Percentiles rank a stretch among this genome's conserved stretches.
These are phyloP conservation scores for Trametes versicolor DNA, from an alignment of 1,284 basidiomycete genomes.

Conservation along the genomic window DNA sequence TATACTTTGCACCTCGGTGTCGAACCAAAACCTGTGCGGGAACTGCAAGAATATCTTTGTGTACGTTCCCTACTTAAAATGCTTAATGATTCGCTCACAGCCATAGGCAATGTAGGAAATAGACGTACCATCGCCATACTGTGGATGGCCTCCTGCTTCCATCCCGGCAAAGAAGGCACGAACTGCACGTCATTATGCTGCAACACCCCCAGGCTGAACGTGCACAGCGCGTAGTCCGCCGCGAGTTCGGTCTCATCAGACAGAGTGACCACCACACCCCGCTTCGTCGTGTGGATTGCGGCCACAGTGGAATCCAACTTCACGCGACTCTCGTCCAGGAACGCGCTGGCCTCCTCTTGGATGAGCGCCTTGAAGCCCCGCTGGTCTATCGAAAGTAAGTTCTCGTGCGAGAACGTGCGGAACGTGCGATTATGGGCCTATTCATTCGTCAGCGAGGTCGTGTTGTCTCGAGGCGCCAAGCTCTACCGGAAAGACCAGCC, in stretches of 20 bases:
- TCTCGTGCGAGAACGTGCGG: constrained; percentile 62
- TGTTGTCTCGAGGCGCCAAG: constrained; percentile 16
- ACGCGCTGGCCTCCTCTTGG: constrained; percentile 63
- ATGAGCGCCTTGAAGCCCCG: constrained; percentile 69
- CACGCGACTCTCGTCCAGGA: constrained; percentile 56
- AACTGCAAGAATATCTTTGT: constrained; percentile 80
- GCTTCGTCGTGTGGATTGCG: constrained; percentile 54
- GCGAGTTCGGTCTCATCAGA: constrained; percentile 53
- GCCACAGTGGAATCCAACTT: constrained; percentile 63
- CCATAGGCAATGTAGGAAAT: background rate
- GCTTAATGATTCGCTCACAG: background rate
- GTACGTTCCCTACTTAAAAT: constrained; percentile 58
- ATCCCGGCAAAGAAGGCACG: constrained; percentile 64
- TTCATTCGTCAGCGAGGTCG: constrained; percentile 11
- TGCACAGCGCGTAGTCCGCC: constrained; percentile 67
- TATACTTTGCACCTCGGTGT: constrained; percentile 58
- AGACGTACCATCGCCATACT: constrained; percentile 66
- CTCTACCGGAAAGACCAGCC: constrained; percentile 33
- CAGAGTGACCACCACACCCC: constrained; percentile 52
- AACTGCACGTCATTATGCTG: constrained; percentile 70
- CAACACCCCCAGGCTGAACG: constrained; percentile 70
- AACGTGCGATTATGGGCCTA: constrained; percentile 74
- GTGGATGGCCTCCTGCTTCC: constrained; percentile 73
- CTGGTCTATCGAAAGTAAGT: constrained; percentile 66
- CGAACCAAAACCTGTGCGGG: constrained; percentile 73